These are phyloP conservation scores for Colletotrichum limetticola DNA, from an alignment of 2,329 filamentous ascomycete genomes.

Conservation along the genomic window DNA sequence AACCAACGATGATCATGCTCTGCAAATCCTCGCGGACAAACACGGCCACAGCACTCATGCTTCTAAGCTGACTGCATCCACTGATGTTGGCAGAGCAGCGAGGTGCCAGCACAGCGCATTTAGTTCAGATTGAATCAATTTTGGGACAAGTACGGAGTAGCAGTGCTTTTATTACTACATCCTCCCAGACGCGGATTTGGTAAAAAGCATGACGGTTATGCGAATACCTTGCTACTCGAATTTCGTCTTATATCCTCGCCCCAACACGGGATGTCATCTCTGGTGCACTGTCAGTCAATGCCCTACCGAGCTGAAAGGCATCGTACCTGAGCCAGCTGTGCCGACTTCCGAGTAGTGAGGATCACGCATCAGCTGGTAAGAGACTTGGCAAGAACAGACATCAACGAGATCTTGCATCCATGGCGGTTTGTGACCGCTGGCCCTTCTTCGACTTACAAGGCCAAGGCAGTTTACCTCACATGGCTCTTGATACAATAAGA, in stretches of 20 bases:
- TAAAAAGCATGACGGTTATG: background rate
- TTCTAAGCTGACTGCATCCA: background rate
- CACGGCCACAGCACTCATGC: background rate
- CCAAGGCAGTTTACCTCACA: background rate
- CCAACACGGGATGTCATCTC: conserved; percentile 12
- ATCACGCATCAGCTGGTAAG: background rate
- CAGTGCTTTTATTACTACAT: background rate
- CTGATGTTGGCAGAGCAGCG: background rate
- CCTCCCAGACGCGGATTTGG: background rate
- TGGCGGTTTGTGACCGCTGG: background rate
- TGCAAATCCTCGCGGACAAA: background rate
- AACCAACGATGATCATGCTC: background rate
- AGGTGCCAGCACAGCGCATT: background rate
- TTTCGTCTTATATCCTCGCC: conserved; percentile 19
- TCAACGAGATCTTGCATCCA: background rate
- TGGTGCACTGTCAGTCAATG: conserved; percentile 11
- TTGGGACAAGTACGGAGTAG: background rate
- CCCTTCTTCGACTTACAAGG: background rate
- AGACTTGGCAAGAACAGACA: background rate
- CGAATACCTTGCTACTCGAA: background rate
- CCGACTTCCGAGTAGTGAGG: conserved; percentile 9
- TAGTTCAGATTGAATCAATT: too few relatives aligned
- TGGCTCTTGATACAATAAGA: background rate
- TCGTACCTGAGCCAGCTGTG: conserved; percentile 9
- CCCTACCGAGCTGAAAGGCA: background rate